Conservation (phyloP, 352 stramenopile genomes). For the Phytophthora sansomeana region DNA sequence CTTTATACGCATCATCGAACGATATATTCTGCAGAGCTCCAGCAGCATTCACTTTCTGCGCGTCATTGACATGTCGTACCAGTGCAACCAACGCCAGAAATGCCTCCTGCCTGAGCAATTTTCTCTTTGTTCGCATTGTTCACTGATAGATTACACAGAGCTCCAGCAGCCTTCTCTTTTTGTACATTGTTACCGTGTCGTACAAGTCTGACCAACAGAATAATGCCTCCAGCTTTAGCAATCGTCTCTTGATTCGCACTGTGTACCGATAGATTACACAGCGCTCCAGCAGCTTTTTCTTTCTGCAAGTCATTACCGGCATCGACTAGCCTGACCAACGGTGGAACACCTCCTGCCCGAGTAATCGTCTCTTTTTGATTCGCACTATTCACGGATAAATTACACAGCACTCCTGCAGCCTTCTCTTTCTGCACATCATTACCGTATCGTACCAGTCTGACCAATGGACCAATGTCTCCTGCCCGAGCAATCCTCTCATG, state of each 20-base stretch:
- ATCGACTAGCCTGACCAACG: not conserved
- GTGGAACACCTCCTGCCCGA: constrained; percentile 1
- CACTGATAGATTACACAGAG: not conserved
- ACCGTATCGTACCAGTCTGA: too few relatives aligned
- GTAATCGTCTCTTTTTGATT: constrained; percentile 11
- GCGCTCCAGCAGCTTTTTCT: not conserved
- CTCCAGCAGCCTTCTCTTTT: not conserved
- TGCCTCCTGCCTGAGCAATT: not conserved
- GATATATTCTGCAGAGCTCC: not conserved
- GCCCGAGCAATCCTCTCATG: not conserved
- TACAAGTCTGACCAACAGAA: not conserved
- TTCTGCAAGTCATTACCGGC: not conserved
- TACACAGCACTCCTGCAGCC: not conserved
- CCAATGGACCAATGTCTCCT: constrained; percentile 1
- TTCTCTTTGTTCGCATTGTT: not conserved
- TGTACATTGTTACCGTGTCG: too few relatives aligned
- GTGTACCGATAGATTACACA: not conserved
- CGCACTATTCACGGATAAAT: not conserved
- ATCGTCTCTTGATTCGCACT: not conserved
- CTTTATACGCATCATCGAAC: not conserved
- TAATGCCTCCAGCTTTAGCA: not conserved
- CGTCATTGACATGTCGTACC: not conserved
- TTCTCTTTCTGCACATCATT: too few relatives aligned
- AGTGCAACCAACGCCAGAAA: constrained; percentile 1
- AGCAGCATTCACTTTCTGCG: not conserved